These are phyloP conservation scores for Arachis stenosperma DNA, from an alignment of 306 rosid genomes.

Conservation along the genomic window DNA sequence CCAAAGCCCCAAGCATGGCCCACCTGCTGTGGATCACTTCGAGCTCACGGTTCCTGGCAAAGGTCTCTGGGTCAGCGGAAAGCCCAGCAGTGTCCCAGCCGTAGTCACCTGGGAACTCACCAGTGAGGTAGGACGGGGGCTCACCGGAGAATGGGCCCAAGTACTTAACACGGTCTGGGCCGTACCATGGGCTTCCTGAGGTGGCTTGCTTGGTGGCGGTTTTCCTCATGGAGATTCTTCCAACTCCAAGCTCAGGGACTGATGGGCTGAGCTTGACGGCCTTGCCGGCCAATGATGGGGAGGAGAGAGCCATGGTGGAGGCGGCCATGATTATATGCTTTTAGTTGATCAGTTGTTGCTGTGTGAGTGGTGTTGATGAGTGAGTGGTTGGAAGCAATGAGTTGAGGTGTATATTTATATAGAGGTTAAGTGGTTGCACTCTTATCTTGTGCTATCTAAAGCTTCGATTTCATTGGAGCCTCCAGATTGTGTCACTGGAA, in stretches of 20 bases:
- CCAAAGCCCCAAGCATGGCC: slow-evolving; percentile 96
- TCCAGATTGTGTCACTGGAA: slow-evolving; percentile 6
- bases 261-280: slow-evolving; percentile 62
- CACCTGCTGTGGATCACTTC: slow-evolving; percentile 83
- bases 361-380: not conserved
- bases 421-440: not conserved
- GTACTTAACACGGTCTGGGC: slow-evolving; percentile 93
- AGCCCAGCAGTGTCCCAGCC: slow-evolving; percentile 97
- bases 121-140: slow-evolving; percentile 71
- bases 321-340: slow-evolving; percentile 60
- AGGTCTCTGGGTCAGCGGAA: slow-evolving; percentile 89
- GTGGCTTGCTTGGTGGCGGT: slow-evolving; percentile 39
- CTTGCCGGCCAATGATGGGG: slow-evolving; percentile 74
- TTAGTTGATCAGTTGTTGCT: not conserved
- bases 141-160: slow-evolving; percentile 92
- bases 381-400: not conserved
- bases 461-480: slow-evolving; percentile 35
- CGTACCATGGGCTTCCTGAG: slow-evolving; percentile 87
- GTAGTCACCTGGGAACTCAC: slow-evolving; percentile 87
- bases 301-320: slow-evolving; percentile 82
- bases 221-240: slow-evolving; percentile 70
- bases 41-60: slow-evolving; percentile 76
- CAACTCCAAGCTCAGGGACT: slow-evolving; percentile 40
- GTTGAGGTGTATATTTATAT: slow-evolving; percentile 30
- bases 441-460: slow-evolving; percentile 43